Conservation (phyloP, 2,329 filamentous ascomycete species). For the Rutstroemia sp. region DNA sequence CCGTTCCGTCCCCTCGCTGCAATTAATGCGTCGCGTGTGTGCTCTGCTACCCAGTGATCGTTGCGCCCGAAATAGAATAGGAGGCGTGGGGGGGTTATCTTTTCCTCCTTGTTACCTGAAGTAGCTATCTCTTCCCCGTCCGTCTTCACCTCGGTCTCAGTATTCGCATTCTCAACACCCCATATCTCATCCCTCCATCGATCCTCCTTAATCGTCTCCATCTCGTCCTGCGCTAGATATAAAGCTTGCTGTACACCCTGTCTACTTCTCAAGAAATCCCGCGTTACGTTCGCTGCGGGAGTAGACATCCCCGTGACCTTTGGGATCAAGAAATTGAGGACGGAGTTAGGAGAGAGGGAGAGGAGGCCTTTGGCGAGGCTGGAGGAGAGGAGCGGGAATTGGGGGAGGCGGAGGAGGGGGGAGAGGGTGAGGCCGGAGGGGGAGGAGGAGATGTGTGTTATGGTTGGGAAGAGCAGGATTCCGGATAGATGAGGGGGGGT, state of each 20-base stretch:
- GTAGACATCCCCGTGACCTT: conserved; percentile 40
- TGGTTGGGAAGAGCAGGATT: conserved; percentile 66
- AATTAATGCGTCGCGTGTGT: conserved; percentile 50
- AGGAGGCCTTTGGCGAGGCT: conserved; percentile 31
- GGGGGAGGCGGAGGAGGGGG: conserved; percentile 33
- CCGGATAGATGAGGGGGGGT: conserved; percentile 29
- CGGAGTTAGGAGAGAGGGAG: conserved; percentile 33
- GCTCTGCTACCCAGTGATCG: conserved; percentile 56
- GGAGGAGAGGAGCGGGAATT: conserved; percentile 22
- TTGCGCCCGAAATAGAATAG: conserved; percentile 43
- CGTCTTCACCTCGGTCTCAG: too few species aligned
- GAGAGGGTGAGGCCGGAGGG: conserved; percentile 48
- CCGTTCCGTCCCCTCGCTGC: conserved; percentile 32
- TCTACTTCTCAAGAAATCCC: conserved; percentile 45
- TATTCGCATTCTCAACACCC: conserved; percentile 37
- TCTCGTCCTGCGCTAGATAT: conserved; percentile 50
- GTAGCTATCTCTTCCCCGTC: conserved; percentile 9
- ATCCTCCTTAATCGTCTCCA: conserved; percentile 51
- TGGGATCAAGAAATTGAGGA: conserved; percentile 38
- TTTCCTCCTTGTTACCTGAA: too few species aligned
- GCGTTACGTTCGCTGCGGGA: conserved; percentile 42
- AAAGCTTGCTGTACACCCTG: conserved; percentile 54
- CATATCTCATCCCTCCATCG: conserved; percentile 53
- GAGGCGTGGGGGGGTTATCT: too few species aligned
- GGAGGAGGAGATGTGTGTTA: conserved; percentile 62